These are phyloP conservation scores for Heliosperma pusillum DNA, from an alignment of 148 eudicot genomes.

Conservation along the genomic window DNA sequence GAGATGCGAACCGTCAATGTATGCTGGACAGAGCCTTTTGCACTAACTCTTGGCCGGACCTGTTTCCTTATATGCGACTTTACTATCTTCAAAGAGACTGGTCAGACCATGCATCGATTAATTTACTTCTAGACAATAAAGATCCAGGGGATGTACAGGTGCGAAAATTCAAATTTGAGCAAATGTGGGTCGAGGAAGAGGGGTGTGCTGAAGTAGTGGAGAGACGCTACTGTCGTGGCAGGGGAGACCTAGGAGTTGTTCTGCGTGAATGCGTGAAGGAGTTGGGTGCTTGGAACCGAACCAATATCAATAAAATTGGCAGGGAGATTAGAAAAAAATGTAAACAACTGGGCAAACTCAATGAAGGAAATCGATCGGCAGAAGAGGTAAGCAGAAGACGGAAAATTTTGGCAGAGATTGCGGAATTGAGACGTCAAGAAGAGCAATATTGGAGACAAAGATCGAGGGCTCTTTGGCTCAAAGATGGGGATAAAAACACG, in stretches of 20 bases:
- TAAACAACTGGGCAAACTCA: too few species aligned
- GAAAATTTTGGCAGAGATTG: background rate
- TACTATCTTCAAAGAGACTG: background rate
- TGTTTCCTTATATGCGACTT: background rate
- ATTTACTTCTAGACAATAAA: background rate
- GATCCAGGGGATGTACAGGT: background rate
- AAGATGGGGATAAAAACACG: background rate
- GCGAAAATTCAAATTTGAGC: background rate
- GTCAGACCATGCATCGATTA: background rate
- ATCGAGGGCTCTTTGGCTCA: background rate
- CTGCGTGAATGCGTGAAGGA: background rate
- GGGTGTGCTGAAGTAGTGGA: too few species aligned
- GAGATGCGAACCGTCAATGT: background rate
- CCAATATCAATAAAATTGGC: too few species aligned
- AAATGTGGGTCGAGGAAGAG: too few species aligned
- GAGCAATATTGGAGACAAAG: background rate
- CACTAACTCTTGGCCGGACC: background rate
- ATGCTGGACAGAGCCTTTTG: background rate
- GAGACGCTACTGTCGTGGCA: background rate
- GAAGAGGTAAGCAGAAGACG: background rate
- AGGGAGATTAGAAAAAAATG: too few species aligned
- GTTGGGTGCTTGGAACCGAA: background rate
- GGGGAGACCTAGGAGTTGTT: background rate
- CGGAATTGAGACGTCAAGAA: background rate
- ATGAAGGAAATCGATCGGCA: background rate